These are phyloP conservation scores for Kentomonas sorsogonicus DNA, from an alignment of 208 protist species.

Conservation along the genomic window DNA sequence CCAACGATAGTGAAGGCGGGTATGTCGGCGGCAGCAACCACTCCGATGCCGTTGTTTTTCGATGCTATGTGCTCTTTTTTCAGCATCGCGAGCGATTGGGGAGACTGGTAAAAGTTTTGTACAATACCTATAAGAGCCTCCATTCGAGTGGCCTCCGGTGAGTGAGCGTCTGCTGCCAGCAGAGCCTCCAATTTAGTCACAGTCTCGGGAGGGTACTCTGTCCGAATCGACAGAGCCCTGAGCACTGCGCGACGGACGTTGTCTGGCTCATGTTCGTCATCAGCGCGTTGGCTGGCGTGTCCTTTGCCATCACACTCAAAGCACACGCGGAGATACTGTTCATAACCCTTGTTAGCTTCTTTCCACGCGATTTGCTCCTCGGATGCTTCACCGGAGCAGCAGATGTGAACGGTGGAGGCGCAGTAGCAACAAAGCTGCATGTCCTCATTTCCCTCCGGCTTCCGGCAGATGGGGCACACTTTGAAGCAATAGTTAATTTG, in stretches of 20 bases:
- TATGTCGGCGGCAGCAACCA: constrained; percentile 56
- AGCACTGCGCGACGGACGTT: constrained; percentile 34
- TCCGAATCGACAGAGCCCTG: constrained; percentile 33
- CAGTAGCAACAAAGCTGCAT: constrained; percentile 81
- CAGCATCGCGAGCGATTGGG: constrained; percentile 32
- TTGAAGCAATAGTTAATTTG: constrained; percentile 59
- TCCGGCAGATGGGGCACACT: constrained; percentile 51
- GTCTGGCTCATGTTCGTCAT: constrained; percentile 29
- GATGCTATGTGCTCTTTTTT: constrained; percentile 27
- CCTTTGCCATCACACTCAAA: constrained; percentile 37
- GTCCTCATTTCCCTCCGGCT: constrained; percentile 58
- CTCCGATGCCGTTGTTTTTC: constrained; percentile 60
- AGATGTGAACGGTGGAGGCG: constrained; percentile 42
- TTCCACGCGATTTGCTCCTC: constrained; percentile 58
- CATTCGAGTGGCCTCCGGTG: constrained; percentile 15
- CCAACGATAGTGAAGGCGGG: constrained; percentile 71
- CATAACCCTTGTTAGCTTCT: constrained; percentile 44
- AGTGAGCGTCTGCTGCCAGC: constrained; percentile 10
- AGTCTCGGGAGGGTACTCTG: constrained; percentile 40
- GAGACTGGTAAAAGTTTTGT: constrained; percentile 51
- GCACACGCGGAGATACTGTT: constrained; percentile 42
- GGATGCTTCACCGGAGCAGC: constrained; percentile 42
- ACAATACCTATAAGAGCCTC: constrained; percentile 22
- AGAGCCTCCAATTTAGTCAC: constrained; percentile 12
- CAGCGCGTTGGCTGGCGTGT: background rate